phyloP scores from a whole-genome alignment of 2,329 filamentous ascomycete species.

The Colletotrichum tofieldiae region DNA sequence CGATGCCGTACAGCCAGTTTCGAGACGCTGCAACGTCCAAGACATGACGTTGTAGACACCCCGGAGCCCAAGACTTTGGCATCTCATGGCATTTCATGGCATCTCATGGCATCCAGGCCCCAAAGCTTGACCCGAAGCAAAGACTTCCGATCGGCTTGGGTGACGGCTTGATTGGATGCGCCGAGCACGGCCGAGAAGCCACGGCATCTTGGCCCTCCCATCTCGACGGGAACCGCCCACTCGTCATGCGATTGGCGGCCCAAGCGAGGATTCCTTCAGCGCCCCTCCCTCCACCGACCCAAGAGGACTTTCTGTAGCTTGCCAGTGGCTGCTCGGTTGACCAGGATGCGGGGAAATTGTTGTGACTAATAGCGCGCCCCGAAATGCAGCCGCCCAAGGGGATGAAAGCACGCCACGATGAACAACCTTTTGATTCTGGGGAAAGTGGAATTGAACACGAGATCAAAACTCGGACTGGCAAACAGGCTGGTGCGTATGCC shows the following conservation, averaged over 20 bases:
- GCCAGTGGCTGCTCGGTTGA: constrained; percentile 1
- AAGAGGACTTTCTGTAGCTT: constrained; percentile 18
- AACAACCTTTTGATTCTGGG: constrained; percentile 4
- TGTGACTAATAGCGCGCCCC: constrained; percentile 24
- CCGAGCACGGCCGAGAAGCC: constrained; percentile 32
- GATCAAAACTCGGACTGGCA: not conserved
- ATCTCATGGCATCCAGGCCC: constrained; percentile 18
- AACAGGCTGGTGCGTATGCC: not conserved
- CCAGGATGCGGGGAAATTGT: constrained; percentile 23
- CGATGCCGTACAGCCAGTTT: not conserved
- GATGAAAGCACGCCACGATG: constrained; percentile 9
- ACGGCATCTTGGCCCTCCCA: constrained; percentile 34
- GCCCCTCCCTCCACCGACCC: constrained; percentile 3
- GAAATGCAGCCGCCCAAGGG: constrained; percentile 1
- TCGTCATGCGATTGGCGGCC: constrained; percentile 33
- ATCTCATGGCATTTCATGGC: constrained; percentile 15
- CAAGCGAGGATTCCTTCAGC: constrained; percentile 30
- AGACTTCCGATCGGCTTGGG: constrained; percentile 22
- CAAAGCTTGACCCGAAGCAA: constrained; percentile 39
- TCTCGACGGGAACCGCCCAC: constrained; percentile 20
- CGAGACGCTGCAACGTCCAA: constrained; percentile 4
- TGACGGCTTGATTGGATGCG: constrained; percentile 21
- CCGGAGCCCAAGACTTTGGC: constrained; percentile 25
- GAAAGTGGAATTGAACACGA: constrained; percentile 36
- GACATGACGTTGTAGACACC: constrained; percentile 24